Conservation (phyloP, 768 basidiomycete genomes). For the Megacollybia marginata region DNA sequence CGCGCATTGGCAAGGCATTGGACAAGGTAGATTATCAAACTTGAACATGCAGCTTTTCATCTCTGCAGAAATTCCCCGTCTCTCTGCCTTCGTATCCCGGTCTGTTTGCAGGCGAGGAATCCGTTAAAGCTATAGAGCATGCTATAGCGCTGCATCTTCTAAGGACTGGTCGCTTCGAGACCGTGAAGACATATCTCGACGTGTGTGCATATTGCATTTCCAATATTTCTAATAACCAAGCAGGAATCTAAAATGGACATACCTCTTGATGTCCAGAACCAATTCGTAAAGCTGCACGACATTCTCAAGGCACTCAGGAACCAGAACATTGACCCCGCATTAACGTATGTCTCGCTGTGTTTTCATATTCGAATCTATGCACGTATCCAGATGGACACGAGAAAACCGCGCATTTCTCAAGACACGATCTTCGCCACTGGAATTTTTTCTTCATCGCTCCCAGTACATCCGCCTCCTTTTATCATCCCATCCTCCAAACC, state of each 20-base stretch:
- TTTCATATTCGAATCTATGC: constrained; percentile 5
- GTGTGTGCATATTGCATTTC: constrained; percentile 25
- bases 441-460: constrained; percentile 86
- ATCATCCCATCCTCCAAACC: constrained; percentile 50
- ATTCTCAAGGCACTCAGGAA: constrained; percentile 62
- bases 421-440: constrained; percentile 69
- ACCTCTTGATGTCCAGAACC: constrained; percentile 35
- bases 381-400: constrained; percentile 66
- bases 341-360: constrained; percentile 45
- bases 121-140: constrained; percentile 54
- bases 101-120: constrained; percentile 55
- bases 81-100: constrained; percentile 59
- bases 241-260: constrained; percentile 68
- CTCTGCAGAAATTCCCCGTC: constrained; percentile 49
- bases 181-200: constrained; percentile 67
- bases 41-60: not conserved
- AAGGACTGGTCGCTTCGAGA: constrained; percentile 74
- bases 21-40: constrained; percentile 67
- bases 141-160: constrained; percentile 73
- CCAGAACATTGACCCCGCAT: constrained; percentile 66
- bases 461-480: constrained; percentile 80
- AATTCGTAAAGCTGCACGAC: constrained; percentile 65
- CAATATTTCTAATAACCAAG: constrained; percentile 1
- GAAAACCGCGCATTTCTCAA: constrained; percentile 60
- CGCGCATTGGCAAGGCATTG: constrained; percentile 75